phyloP scores from a whole-genome alignment of 2,329 filamentous ascomycete species.

The Colletotrichum eremochloae region DNA sequence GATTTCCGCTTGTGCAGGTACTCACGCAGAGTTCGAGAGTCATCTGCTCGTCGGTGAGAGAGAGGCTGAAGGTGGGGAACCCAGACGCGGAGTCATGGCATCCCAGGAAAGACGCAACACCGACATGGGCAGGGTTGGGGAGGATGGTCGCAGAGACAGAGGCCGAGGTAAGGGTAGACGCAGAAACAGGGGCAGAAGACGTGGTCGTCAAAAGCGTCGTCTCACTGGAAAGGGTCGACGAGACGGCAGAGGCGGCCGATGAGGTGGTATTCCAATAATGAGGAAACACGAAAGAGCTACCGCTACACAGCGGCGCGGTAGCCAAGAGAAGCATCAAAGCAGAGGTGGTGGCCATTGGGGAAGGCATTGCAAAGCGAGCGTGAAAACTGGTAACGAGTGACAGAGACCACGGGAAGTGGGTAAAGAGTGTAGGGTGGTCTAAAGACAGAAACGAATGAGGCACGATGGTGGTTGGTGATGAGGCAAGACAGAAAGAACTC shows the following conservation, averaged over 20 bases:
- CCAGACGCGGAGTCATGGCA: slow-evolving; percentile 47
- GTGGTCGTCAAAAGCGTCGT: not conserved
- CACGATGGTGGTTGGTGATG: not conserved
- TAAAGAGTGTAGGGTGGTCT: not conserved
- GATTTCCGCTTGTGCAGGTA: slow-evolving; percentile 42
- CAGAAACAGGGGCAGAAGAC: not conserved
- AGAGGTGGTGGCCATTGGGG: not conserved
- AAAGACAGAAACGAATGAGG: not conserved
- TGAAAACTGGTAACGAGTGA: not conserved
- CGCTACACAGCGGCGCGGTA: not conserved
- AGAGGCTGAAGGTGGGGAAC: slow-evolving; percentile 46
- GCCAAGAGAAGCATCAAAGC: not conserved
- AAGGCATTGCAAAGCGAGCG: not conserved
- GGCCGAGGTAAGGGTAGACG: not conserved
- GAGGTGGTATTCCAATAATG: not conserved
- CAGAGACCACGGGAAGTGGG: not conserved
- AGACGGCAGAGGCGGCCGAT: not conserved
- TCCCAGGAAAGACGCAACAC: slow-evolving; percentile 46
- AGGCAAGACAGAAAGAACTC: not conserved
- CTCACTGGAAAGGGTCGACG: not conserved
- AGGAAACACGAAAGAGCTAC: not conserved
- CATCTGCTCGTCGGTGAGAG: slow-evolving; percentile 41
- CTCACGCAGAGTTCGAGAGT: slow-evolving; percentile 45
- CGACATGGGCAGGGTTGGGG: slow-evolving; percentile 25
- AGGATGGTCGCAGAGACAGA: slow-evolving; percentile 6